These are phyloP conservation scores for Myxozyma kluyveri DNA, from an alignment of 805 yeast genomes.

Conservation along the genomic window DNA sequence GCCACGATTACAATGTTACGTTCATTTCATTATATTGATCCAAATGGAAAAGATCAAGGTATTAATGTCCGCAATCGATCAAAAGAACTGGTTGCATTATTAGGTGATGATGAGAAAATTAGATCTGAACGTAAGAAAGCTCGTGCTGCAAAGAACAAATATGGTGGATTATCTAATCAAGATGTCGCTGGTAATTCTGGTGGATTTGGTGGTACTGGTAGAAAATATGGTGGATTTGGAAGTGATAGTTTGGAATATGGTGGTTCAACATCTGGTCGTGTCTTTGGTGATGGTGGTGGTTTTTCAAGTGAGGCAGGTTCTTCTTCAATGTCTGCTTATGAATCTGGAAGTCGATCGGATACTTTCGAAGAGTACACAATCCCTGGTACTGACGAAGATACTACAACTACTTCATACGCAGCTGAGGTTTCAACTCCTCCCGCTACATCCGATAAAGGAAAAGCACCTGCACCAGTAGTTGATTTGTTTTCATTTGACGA, in stretches of 20 bases:
- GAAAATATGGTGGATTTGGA: slow-evolving; percentile 39
- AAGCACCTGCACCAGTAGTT: slow-evolving; percentile 14
- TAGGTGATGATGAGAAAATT: slow-evolving; percentile 72
- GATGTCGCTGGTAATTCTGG: slow-evolving; percentile 35
- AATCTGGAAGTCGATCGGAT: slow-evolving; percentile 5
- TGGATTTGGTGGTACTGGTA: slow-evolving; percentile 39
- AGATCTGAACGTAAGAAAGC: slow-evolving; percentile 88
- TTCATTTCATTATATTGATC: slow-evolving; percentile 89
- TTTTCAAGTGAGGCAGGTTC: slow-evolving; percentile 15
- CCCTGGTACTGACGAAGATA: slow-evolving; percentile 26
- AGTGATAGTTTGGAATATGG: slow-evolving; percentile 38
- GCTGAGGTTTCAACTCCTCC: neutral
- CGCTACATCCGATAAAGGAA: slow-evolving; percentile 4
- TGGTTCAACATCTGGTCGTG: slow-evolving; percentile 37
- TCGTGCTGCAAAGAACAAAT: slow-evolving; percentile 78
- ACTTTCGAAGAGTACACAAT: slow-evolving; percentile 33
- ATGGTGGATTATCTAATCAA: slow-evolving; percentile 63
- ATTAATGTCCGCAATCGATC: slow-evolving; percentile 90
- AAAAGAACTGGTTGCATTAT: slow-evolving; percentile 64
- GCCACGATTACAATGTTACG: slow-evolving; percentile 82
- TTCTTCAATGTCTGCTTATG: slow-evolving; percentile 1
- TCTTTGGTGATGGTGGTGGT: slow-evolving; percentile 46
- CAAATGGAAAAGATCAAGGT: slow-evolving; percentile 94
- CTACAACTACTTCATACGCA: slow-evolving; percentile 43
- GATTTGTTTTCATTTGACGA: slow-evolving; percentile 33